These are phyloP conservation scores for Parietichytrium sp. DNA, from an alignment of 108 stramenopile genomes.

Conservation along the genomic window DNA sequence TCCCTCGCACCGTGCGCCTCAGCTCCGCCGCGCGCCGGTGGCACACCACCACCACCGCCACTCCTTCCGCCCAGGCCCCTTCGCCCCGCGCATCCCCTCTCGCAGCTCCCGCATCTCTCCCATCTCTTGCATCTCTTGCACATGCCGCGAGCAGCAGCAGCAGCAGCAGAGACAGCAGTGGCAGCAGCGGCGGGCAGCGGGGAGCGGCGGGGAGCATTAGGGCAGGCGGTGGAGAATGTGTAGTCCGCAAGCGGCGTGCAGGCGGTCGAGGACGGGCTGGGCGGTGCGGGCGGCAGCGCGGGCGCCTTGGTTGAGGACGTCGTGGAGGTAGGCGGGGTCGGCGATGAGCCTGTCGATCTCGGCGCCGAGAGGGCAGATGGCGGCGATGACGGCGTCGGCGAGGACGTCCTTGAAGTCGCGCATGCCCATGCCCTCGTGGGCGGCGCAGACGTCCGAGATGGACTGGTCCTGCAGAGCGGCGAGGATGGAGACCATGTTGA, in stretches of 20 bases:
- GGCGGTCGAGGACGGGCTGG: conserved; percentile 70
- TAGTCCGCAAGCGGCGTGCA: too few species aligned
- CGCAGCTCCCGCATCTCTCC: background rate
- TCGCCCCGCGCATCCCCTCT: background rate
- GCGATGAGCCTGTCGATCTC: conserved; percentile 80
- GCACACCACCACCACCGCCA: conserved; percentile 17
- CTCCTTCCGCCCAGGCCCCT: background rate
- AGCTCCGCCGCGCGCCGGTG: conserved; percentile 4
- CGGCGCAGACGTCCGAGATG: background rate
- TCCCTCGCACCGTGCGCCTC: background rate
- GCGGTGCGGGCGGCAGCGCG: conserved; percentile 89
- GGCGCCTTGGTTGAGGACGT: conserved; percentile 85
- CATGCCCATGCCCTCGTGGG: background rate
- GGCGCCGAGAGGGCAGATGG: conserved; percentile 87
- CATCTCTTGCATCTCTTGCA: too few species aligned
- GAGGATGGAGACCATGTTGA: conserved; percentile 93
- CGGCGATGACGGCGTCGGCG: conserved; percentile 85
- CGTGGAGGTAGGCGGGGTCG: conserved; percentile 75
- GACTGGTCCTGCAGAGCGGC: conserved; percentile 62
- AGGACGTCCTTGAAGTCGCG: conserved; percentile 85
- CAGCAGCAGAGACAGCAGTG: too few species aligned
- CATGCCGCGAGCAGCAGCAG: too few species aligned
- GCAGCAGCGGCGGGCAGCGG: too few species aligned
- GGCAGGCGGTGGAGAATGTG: too few species aligned
- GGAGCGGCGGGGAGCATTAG: too few species aligned